A percentile compares a stretch with the other conserved stretches of the same genome.
Conservation (phyloP, 495 filamentous ascomycete genomes). For the Aspergillus baeticus region DNA sequence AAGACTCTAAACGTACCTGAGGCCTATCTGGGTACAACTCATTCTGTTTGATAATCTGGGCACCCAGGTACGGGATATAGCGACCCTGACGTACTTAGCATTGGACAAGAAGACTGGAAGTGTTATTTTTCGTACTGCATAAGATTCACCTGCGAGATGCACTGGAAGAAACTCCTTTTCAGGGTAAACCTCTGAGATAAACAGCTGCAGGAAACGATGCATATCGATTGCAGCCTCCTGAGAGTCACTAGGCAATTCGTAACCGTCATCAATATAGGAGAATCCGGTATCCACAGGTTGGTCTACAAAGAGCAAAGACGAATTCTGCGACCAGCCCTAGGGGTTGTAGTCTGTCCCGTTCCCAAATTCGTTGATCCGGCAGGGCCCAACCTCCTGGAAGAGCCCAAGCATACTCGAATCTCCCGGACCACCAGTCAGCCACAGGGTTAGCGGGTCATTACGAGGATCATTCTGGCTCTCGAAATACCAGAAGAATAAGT, state of each 20-base stretch:
- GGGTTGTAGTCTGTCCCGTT: slow-evolving; percentile 44
- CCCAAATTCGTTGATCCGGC: slow-evolving; percentile 37
- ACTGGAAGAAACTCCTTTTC: slow-evolving; percentile 24
- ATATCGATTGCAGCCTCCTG: slow-evolving; percentile 33
- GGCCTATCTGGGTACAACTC: slow-evolving; percentile 26
- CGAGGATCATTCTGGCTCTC: slow-evolving; percentile 53
- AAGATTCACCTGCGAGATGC: slow-evolving; percentile 36
- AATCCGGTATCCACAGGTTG: slow-evolving; percentile 46
- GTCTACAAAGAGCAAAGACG: slow-evolving; percentile 47
- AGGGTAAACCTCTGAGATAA: slow-evolving; percentile 40
- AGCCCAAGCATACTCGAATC: slow-evolving; percentile 38
- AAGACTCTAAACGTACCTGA: slow-evolving; percentile 34
- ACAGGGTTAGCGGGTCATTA: slow-evolving; percentile 53
- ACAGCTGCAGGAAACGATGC: slow-evolving; percentile 41
- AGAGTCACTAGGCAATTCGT: slow-evolving; percentile 27
- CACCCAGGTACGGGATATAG: slow-evolving; percentile 36
- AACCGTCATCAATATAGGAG: slow-evolving; percentile 39
- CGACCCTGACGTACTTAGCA: slow-evolving; percentile 26
- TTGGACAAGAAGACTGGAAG: too few relatives aligned
- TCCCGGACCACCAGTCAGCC: slow-evolving; percentile 56
- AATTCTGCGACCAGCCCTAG: slow-evolving; percentile 45
- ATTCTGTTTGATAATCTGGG: slow-evolving; percentile 37
- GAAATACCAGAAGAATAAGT: slow-evolving; percentile 65
- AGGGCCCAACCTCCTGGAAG: slow-evolving; percentile 40
- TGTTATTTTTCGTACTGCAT: slow-evolving; percentile 25